These are phyloP conservation scores for Suhomyces wounanorum DNA, from an alignment of 1,139 yeast species.

Conservation along the genomic window DNA sequence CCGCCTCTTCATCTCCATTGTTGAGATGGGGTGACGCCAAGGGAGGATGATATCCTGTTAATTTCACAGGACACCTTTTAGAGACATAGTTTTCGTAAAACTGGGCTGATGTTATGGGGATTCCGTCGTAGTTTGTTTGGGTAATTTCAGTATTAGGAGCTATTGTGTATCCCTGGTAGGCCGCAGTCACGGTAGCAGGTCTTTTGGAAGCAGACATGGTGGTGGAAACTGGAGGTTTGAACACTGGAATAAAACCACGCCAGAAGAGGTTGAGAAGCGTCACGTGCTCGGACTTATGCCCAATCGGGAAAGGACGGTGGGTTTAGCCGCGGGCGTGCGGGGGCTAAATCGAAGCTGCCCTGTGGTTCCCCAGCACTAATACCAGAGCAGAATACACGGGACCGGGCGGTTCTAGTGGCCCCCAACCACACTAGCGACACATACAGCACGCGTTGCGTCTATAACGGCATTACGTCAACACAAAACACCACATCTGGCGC, in stretches of 20 bases:
- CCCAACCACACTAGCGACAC: neutral
- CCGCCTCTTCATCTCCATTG: neutral
- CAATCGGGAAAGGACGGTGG: neutral
- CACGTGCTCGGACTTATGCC: neutral
- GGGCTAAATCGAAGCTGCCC: too few species aligned
- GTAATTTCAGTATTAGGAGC: constrained; percentile 2
- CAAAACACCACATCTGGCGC: neutral
- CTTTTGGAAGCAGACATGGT: constrained; percentile 2
- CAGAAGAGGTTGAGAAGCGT: neutral
- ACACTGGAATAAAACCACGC: neutral
- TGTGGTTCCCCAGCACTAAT: too few species aligned
- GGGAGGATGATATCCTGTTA: constrained; percentile 7
- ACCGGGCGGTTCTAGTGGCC: too few species aligned
- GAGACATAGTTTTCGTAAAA: constrained; percentile 12
- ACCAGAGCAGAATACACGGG: too few species aligned
- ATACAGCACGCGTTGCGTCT: neutral
- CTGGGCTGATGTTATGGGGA: constrained; percentile 7
- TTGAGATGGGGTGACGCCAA: constrained; percentile 1
- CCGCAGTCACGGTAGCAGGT: constrained; percentile 2
- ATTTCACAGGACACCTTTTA: constrained; percentile 14
- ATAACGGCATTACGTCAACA: neutral
- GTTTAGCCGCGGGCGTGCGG: too few species aligned
- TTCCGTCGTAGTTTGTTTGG: neutral
- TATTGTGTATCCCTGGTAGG: constrained; percentile 4
- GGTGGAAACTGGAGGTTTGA: neutral